Evolutionary conservation across 805 yeast genomes (phyloP).

Genomic region (Hanseniaspora clermontiae): DNA sequence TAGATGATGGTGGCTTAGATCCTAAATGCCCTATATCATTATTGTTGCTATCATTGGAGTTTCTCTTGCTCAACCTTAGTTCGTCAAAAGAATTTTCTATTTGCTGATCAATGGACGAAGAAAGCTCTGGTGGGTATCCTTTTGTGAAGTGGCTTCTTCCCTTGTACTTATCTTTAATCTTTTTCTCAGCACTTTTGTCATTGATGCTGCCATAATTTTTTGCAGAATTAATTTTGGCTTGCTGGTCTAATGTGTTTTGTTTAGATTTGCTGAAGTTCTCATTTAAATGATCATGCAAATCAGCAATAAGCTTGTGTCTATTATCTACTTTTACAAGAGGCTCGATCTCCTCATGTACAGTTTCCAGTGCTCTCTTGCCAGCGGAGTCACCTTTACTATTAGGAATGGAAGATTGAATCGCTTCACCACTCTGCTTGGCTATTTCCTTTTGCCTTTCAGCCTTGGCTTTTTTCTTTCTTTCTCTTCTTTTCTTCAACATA

Average conservation of each 20-base stretch:
- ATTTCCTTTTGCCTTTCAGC: constrained; percentile 18
- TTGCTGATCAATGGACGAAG: constrained; percentile 44
- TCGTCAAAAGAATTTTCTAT: constrained; percentile 7
- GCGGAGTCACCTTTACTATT: not conserved
- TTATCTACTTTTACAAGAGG: not conserved
- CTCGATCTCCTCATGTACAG: constrained; percentile 9
- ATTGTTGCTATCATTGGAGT: constrained; percentile 11
- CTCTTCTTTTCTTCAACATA: constrained; percentile 16
- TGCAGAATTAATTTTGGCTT: not conserved
- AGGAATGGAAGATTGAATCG: not conserved
- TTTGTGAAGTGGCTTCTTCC: constrained; percentile 1
- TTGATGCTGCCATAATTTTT: constrained; percentile 4
- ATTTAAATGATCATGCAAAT: constrained; percentile 1
- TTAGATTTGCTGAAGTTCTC: not conserved
- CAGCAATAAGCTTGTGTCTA: constrained; percentile 9
- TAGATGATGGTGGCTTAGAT: constrained; percentile 32
- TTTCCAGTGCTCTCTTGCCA: not conserved
- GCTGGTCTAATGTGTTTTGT: not conserved
- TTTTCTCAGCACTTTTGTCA: not conserved
- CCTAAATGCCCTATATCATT: constrained; percentile 26
- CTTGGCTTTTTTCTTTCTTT: constrained; percentile 12
- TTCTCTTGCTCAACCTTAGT: constrained; percentile 1
- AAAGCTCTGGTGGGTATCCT: not conserved
- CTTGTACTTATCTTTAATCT: constrained; percentile 12
- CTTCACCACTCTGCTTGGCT: constrained; percentile 19